Evolutionary conservation across 83 land plant species (phyloP).

Genomic region (Picea engelmannii): DNA sequence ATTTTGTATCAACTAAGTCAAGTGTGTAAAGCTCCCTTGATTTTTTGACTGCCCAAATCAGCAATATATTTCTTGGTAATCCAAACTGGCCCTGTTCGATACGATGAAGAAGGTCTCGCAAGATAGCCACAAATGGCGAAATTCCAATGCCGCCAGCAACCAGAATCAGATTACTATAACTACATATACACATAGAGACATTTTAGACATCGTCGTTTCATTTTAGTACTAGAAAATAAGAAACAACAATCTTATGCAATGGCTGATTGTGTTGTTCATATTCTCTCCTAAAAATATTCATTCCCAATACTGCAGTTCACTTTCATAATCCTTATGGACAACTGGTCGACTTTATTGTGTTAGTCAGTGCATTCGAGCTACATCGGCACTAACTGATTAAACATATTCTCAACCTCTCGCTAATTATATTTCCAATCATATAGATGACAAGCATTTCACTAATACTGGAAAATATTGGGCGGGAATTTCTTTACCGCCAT

Average conservation of each 20-base stretch:
- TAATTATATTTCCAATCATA: neutral
- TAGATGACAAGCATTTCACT: neutral
- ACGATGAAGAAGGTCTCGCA: constrained; percentile 80
- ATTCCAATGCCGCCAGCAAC: constrained; percentile 97
- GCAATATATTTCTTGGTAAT: constrained; percentile 58
- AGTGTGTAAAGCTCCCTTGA: constrained; percentile 76
- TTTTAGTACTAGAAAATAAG: neutral
- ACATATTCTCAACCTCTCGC: neutral
- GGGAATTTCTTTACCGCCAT: no score
- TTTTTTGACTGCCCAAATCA: constrained; percentile 87
- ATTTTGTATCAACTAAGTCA: constrained; percentile 38
- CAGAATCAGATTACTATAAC: constrained; percentile 79
- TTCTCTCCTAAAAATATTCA: neutral
- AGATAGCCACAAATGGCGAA: constrained; percentile 87
- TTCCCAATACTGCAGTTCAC: neutral
- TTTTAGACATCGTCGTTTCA: neutral
- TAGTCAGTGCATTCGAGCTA: neutral
- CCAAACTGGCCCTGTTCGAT: constrained; percentile 42
- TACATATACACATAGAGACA: constrained; percentile 18
- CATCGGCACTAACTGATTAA: neutral
- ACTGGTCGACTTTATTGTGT: neutral
- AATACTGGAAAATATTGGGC: neutral
- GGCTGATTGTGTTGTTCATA: neutral
- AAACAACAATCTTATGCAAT: neutral
- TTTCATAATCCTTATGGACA: neutral